Evolutionary conservation across 2,329 filamentous ascomycete genomes (phyloP).

Genomic region (Xylariaceae sp.): DNA sequence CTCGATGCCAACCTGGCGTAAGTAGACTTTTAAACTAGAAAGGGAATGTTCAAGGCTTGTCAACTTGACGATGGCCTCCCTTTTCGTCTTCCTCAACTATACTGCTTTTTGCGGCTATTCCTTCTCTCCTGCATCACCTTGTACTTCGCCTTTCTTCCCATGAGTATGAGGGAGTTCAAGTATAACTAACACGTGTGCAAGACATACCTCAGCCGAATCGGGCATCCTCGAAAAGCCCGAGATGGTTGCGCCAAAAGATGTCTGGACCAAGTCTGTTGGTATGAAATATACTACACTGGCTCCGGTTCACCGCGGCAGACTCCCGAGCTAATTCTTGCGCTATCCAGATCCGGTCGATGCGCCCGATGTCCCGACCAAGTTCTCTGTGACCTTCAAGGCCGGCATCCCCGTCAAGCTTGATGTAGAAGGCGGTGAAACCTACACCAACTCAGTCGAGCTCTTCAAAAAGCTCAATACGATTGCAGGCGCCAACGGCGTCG

Average conservation of each 20-base stretch:
- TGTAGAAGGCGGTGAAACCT: constrained; percentile 50
- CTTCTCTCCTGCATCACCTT: constrained; percentile 12
- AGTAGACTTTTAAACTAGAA: not conserved
- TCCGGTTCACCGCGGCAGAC: not conserved
- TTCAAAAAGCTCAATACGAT: constrained; percentile 71
- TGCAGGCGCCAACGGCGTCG: constrained; percentile 64
- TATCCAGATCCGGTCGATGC: constrained; percentile 58
- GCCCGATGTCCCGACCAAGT: constrained; percentile 66
- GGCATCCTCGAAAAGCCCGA: constrained; percentile 61
- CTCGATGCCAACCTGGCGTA: not conserved
- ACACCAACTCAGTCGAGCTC: constrained; percentile 67
- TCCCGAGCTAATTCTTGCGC: not conserved
- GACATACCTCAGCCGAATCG: constrained; percentile 36
- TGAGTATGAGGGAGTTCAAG: no score
- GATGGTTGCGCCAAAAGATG: constrained; percentile 59
- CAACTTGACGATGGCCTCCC: no score
- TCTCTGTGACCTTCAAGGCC: constrained; percentile 69
- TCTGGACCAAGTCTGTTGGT: constrained; percentile 62
- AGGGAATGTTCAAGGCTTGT: no score
- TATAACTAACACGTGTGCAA: no score
- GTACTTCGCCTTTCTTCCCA: constrained; percentile 3
- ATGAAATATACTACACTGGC: constrained; percentile 9
- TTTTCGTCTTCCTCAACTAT: no score
- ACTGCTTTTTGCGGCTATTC: no score
- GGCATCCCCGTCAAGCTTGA: constrained; percentile 63